Conservation (phyloP, 805 yeast genomes). For the Saccharomyces kudriavzevii region DNA sequence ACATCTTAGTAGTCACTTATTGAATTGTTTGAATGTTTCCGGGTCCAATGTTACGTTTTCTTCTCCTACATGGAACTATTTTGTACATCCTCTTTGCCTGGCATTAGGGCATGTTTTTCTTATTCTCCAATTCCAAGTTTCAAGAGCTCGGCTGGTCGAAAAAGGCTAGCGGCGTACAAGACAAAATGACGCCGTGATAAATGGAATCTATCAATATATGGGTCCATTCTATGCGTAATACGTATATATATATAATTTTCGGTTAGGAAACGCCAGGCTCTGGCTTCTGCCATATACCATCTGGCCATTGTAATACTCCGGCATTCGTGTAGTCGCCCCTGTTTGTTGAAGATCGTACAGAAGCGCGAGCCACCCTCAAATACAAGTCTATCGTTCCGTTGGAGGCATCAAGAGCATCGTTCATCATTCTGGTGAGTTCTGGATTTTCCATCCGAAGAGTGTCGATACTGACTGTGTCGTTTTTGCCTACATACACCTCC, state of each 20-base stretch:
- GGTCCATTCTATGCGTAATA: neutral
- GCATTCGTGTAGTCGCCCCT: slow-evolving; percentile 63
- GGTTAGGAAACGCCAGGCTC: slow-evolving; percentile 42
- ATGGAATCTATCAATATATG: neutral
- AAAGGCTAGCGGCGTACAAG: neutral
- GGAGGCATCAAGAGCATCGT: slow-evolving; percentile 28
- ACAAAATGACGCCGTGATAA: neutral
- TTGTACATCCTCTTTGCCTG: neutral
- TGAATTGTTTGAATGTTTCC: neutral
- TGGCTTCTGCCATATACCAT: slow-evolving; percentile 45
- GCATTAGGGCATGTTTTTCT: neutral
- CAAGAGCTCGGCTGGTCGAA: neutral
- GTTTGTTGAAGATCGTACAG: slow-evolving; percentile 31
- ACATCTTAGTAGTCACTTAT: neutral
- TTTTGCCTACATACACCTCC: slow-evolving; percentile 58
- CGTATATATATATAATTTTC: neutral
- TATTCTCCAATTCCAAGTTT: neutral
- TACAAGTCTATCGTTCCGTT: slow-evolving; percentile 32
- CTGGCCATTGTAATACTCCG: slow-evolving; percentile 51
- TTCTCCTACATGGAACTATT: neutral
- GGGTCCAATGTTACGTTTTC: neutral
- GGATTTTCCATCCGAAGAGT: slow-evolving; percentile 28
- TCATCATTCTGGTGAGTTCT: slow-evolving; percentile 25
- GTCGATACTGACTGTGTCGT: slow-evolving; percentile 37
- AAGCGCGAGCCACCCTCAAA: slow-evolving; percentile 49